phyloP scores from a whole-genome alignment of 2,329 filamentous ascomycete species.

The Incumbomyces delicatus region DNA sequence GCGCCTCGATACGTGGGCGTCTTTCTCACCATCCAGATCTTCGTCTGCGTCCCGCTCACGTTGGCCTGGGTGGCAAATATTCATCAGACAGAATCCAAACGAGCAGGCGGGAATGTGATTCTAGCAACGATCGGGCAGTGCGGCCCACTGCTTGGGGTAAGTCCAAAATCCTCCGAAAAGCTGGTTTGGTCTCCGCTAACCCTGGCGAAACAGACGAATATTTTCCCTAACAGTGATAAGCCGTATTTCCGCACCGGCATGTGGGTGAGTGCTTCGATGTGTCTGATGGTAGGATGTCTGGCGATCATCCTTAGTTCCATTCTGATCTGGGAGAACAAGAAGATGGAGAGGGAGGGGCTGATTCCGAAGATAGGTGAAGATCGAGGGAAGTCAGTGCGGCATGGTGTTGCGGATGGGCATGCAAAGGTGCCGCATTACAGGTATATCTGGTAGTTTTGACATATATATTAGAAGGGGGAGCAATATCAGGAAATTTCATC shows the following conservation, averaged over 20 bases:
- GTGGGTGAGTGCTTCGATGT: slow-evolving; percentile 28
- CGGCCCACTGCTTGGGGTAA: slow-evolving; percentile 54
- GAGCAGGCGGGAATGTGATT: slow-evolving; percentile 37
- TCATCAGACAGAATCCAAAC: slow-evolving; percentile 15
- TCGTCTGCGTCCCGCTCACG: slow-evolving; percentile 60
- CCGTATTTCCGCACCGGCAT: slow-evolving; percentile 29
- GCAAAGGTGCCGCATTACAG: slow-evolving; percentile 7
- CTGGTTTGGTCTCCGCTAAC: too few relatives aligned
- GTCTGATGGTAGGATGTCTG: slow-evolving; percentile 18
- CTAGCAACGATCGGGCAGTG: slow-evolving; percentile 74
- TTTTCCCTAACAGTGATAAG: slow-evolving; percentile 40
- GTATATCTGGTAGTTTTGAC: slow-evolving; percentile 5
- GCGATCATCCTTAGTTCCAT: slow-evolving; percentile 14
- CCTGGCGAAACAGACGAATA: slow-evolving; percentile 34
- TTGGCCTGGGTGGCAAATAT: slow-evolving; percentile 55
- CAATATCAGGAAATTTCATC: too few relatives aligned
- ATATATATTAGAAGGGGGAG: neutral
- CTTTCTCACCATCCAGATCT: slow-evolving; percentile 51
- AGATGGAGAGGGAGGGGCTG: slow-evolving; percentile 13
- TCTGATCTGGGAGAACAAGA: slow-evolving; percentile 21
- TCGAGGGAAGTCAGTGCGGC: neutral
- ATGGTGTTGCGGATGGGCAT: slow-evolving; percentile 1
- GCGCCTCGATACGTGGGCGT: slow-evolving; percentile 43
- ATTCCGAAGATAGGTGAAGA: slow-evolving; percentile 7
- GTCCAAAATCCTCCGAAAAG: too few relatives aligned